phyloP scores from a whole-genome alignment of 768 basidiomycete species.

The Coprinopsis cinerea region DNA sequence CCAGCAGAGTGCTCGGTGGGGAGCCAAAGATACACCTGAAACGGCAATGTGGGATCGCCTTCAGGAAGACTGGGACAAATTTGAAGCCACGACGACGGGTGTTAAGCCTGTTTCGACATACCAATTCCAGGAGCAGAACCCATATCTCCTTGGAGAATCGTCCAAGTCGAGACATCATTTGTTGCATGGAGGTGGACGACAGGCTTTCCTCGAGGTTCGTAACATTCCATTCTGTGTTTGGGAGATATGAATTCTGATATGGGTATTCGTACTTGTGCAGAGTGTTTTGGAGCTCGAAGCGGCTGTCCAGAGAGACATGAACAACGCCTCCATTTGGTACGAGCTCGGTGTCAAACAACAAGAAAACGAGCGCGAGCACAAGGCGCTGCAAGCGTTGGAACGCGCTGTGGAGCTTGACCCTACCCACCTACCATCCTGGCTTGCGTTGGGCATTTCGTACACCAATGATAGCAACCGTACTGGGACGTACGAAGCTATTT shows the following conservation, averaged over 20 bases:
- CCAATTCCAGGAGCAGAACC: constrained; percentile 73
- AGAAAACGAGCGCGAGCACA: constrained; percentile 91
- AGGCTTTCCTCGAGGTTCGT: constrained; percentile 38
- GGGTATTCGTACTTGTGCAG: too few species aligned
- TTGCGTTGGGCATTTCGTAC: constrained; percentile 84
- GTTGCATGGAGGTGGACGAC: constrained; percentile 28
- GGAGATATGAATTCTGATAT: constrained; percentile 4
- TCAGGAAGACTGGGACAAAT: constrained; percentile 75
- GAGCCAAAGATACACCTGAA: constrained; percentile 20
- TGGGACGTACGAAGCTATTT: constrained; percentile 74
- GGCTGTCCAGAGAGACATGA: constrained; percentile 71
- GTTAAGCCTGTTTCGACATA: constrained; percentile 54
- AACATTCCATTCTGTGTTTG: constrained; percentile 6
- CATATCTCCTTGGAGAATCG: constrained; percentile 63
- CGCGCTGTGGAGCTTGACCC: constrained; percentile 81
- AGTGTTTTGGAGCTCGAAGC: constrained; percentile 88
- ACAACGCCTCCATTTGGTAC: constrained; percentile 75
- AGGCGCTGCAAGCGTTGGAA: constrained; percentile 80
- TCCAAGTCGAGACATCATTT: constrained; percentile 46
- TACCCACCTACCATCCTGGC: constrained; percentile 70
- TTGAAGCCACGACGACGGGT: constrained; percentile 68
- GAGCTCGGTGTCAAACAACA: constrained; percentile 95
- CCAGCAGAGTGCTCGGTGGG: constrained; percentile 20
- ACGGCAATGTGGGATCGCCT: constrained; percentile 54
- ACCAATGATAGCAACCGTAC: constrained; percentile 82